Evolutionary conservation across 192 early-diverging fungal species (phyloP), one percentile per base, ranked within the genome.

Genomic region (Linderina pennispora): DNA sequence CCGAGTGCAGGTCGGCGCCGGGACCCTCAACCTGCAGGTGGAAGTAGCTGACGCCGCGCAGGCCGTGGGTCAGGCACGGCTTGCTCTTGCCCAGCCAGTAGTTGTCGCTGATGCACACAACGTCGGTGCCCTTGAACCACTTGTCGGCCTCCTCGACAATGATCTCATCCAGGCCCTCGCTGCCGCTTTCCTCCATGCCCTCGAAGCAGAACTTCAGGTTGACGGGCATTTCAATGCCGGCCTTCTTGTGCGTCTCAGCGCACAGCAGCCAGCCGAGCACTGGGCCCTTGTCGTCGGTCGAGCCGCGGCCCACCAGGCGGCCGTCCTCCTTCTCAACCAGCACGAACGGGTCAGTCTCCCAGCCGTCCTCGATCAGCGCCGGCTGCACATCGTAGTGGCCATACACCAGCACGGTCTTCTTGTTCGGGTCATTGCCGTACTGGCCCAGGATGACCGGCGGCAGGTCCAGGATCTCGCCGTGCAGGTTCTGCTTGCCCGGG

Each of bases 311-410:
- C 34, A 88, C 76, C 48, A 98, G 73, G 22, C 85, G 78, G 24
- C 88, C 86, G 52, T 91, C 75, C 33, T 81, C 82, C 50, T 85
- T 85, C 75, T 97, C 93, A 7, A 84, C 71, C 52, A 98, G 66
- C 28, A 79, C 82, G 59, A 89, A 98, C 23, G 96, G 96, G 53
- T 97, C 89, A 14, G 83, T 86, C 49, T 73, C 81, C 96, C 96
- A 98, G 3, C 92, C 88, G 56, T 90, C 88, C 53, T 80, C 80
- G 41, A 79, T 61, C 44, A 89, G 69, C 38, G 87, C 83, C 58
- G 96, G 96, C 77, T 98, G 96, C 33, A 98, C 95, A 61, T 98
- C 95, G 74, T 97, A 97, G 74, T 98, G 95, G 14, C 95, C 92
- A 72, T 97, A 97, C 46, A 98, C 90, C 28, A 93, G 77, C 42